These are phyloP conservation scores for Alternaria angustiovoidea DNA, from an alignment of 2,329 filamentous ascomycete species.

Conservation along the genomic window DNA sequence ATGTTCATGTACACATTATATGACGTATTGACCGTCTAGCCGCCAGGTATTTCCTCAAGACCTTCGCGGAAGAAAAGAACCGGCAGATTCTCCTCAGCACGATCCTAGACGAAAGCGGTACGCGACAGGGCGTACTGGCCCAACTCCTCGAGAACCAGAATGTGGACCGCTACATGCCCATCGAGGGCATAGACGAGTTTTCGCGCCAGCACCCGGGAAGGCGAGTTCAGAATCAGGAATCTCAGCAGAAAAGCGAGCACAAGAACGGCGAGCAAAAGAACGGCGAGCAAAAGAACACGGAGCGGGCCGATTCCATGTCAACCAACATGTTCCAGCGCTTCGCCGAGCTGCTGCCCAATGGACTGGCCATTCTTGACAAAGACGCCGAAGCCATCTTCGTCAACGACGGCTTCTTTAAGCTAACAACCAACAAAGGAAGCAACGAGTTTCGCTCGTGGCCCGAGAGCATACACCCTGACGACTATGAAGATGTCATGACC, in stretches of 20 bases:
- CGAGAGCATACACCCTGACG: slow-evolving; percentile 55
- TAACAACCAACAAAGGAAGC: slow-evolving; percentile 54
- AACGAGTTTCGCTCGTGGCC: slow-evolving; percentile 57
- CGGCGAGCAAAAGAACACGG: background rate
- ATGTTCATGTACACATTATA: background rate
- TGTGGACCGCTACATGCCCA: slow-evolving; percentile 34
- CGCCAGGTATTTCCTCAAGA: slow-evolving; percentile 37
- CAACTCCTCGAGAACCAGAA: slow-evolving; percentile 37
- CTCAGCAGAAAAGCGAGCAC: slow-evolving; percentile 13
- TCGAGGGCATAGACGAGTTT: slow-evolving; percentile 36
- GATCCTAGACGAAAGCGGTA: slow-evolving; percentile 41
- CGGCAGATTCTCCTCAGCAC: slow-evolving; percentile 43
- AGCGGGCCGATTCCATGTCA: slow-evolving; percentile 45
- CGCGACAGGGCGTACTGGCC: slow-evolving; percentile 43
- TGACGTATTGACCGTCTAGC: slow-evolving; percentile 28
- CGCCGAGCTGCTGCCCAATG: slow-evolving; percentile 56
- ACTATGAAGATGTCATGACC: slow-evolving; percentile 56
- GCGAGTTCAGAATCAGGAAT: slow-evolving; percentile 16
- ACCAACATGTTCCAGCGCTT: slow-evolving; percentile 56
- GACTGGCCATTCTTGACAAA: slow-evolving; percentile 56
- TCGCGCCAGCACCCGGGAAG: slow-evolving; percentile 19
- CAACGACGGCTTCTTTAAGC: slow-evolving; percentile 56
- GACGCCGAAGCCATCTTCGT: slow-evolving; percentile 57
- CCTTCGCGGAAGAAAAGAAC: slow-evolving; percentile 21
- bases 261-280: background rate